Base-by-base conservation (phyloP, 768 basidiomycete genomes). In the Russula emetica region DNA sequence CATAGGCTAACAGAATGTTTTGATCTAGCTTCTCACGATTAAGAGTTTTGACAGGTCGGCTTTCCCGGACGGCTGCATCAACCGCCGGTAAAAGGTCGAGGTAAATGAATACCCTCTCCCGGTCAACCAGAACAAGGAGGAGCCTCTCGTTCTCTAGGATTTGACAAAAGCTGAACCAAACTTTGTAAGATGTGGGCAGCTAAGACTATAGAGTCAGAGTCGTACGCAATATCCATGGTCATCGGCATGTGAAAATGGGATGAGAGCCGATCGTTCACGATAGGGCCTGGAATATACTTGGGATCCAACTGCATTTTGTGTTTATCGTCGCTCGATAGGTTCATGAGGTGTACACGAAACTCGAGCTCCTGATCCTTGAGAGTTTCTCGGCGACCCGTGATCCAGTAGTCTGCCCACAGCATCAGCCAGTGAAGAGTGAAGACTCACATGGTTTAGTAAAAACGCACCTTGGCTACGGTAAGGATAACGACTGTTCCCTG, bases 11-110 rank as follows among this genome's bases (percentile, higher is more conserved):
- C 8, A 80, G 20, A 52, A 78, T 74, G 9, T 79, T 73, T 5
- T 74, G 70, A 1, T 81, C 83, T 18, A 83, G 75, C 66, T 77
- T 83, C 62, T 80, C 77, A 10, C 75, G 76, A 54, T 78, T 73
- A n/a, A 85, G 69, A 0, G n/a, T 40, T 58, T 69, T 62, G n/a
- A 58, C 55, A 6, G 32, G 11, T 22, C 24, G 45, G 2, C 14
- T 28, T 14, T 38, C 42, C 32, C 24, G 36, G 22, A 66, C 40
- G 20, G 50, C 58, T 22, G 20, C 20, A 36, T 50, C 50, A 5
- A 68, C 30, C 10, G 3, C 38, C 0, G 34, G 34, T 7, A 54
- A 47, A 20, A n/a, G 51, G 32, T 69, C 66, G 11, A 69, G 59
- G 45, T 63, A 69, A 7, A 69, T 55, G 5, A 10, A 14, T 14